A percentile compares a stretch with the other conserved stretches of the same genome.
phyloP scores from a whole-genome alignment of 306 rosid species.

The Gynostemma pentaphyllum region DNA sequence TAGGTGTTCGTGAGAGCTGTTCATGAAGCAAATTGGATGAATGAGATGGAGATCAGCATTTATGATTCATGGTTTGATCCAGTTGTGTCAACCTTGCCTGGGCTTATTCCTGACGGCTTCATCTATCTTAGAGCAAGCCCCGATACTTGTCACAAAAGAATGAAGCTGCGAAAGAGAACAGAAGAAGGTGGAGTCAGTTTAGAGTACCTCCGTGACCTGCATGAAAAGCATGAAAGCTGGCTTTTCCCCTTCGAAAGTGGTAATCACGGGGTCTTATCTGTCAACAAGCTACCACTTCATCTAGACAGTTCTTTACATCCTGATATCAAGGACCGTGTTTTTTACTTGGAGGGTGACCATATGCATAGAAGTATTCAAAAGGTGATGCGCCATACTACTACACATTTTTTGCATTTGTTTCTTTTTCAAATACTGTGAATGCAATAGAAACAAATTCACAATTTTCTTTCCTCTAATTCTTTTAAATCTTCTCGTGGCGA shows the following conservation, averaged over 20 bases:
- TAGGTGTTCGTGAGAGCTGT: conserved; percentile 98
- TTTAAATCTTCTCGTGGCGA: conserved; percentile 5
- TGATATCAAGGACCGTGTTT: conserved; percentile 79
- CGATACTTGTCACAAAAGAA: conserved; percentile 92
- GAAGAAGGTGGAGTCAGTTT: conserved; percentile 91
- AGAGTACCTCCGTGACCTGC: conserved; percentile 72
- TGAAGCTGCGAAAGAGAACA: conserved; percentile 63
- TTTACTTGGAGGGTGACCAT: conserved; percentile 87
- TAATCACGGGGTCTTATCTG: conserved; percentile 64
- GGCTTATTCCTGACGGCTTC: conserved; percentile 91
- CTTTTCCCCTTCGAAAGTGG: conserved; percentile 71
- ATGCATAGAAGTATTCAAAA: conserved; percentile 97
- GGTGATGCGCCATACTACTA: conserved; percentile 31
- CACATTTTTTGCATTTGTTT: not conserved
- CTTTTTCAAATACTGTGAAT: conserved; percentile 6
- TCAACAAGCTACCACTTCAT: conserved; percentile 53
- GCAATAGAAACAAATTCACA: not conserved
- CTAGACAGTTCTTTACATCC: conserved; percentile 74
- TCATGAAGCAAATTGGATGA: conserved; percentile 99
- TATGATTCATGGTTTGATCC: conserved; percentile 99
- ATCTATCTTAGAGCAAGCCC: conserved; percentile 99
- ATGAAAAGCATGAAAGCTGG: conserved; percentile 98
- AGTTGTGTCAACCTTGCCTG: conserved; percentile 89
- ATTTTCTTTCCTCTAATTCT: conserved; percentile 2
- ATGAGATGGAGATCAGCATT: conserved; percentile 97